Percentiles rank a stretch among this genome's conserved stretches.
Conservation (phyloP, 2,329 filamentous ascomycete species). For the Calonectria pseudoturangicola region DNA sequence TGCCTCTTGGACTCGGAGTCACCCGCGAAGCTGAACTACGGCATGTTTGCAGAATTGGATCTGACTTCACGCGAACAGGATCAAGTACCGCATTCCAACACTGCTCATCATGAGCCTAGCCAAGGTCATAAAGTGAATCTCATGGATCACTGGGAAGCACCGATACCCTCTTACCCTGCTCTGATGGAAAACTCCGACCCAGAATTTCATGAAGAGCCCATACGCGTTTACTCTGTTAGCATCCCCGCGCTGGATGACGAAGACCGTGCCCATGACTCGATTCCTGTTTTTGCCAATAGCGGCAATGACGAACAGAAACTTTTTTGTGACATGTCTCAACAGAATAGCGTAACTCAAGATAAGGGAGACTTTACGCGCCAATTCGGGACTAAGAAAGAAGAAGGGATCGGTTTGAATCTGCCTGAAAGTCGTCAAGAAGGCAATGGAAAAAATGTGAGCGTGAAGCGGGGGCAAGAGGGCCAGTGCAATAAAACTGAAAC, state of each 20-base stretch:
- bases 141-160: slow-evolving; percentile 43
- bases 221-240: background rate
- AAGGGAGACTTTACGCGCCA: slow-evolving; percentile 40
- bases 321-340: slow-evolving; percentile 52
- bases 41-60: slow-evolving; percentile 28
- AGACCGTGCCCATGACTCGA: slow-evolving; percentile 9
- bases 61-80: background rate
- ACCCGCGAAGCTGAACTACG: slow-evolving; percentile 23
- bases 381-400: background rate
- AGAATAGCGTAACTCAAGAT: slow-evolving; percentile 26
- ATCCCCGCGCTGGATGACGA: background rate
- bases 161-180: slow-evolving; percentile 35
- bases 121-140: slow-evolving; percentile 27
- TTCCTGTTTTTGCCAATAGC: slow-evolving; percentile 40
- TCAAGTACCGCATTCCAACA: background rate
- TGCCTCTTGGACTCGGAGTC: slow-evolving; percentile 36
- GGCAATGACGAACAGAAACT: slow-evolving; percentile 35
- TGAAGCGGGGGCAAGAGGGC: background rate
- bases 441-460: background rate
- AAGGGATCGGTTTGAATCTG: background rate
- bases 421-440: background rate
- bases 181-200: slow-evolving; percentile 41
- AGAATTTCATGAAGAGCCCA: background rate
- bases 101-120: background rate
- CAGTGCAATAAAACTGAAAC: background rate